These are phyloP conservation scores for Alectoria sarmentosa DNA, from an alignment of 495 filamentous ascomycete genomes.

Conservation along the genomic window DNA sequence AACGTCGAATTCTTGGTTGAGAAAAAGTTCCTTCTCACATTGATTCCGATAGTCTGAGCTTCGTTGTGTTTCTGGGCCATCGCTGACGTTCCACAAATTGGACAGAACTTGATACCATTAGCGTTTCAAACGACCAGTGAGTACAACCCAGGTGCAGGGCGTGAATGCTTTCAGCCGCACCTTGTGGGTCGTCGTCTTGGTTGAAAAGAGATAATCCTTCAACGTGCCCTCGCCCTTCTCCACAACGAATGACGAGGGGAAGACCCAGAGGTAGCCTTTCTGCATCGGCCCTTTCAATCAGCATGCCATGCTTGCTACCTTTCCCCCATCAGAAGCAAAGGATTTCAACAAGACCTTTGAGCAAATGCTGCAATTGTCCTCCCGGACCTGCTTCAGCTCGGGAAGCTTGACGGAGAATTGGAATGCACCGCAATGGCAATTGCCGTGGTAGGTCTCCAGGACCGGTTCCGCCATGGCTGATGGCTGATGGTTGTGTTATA, in stretches of 20 bases:
- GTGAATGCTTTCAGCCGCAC: background rate
- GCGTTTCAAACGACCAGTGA: background rate
- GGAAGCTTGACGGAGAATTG: constrained; percentile 9
- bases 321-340: background rate
- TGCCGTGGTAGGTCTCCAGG: constrained; percentile 8
- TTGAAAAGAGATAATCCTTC: constrained; percentile 8
- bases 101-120: constrained; percentile 3
- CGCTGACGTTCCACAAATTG: constrained; percentile 4
- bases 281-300: background rate
- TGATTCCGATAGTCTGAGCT: background rate
- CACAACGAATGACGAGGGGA: constrained; percentile 11
- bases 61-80: background rate
- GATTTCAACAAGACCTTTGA: background rate
- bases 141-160: background rate
- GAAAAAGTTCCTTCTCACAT: background rate
- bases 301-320: background rate
- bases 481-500: background rate
- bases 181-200: background rate
- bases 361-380: constrained; percentile 9
- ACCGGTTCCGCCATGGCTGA: background rate
- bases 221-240: constrained; percentile 14
- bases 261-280: constrained; percentile 11
- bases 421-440: constrained; percentile 16
- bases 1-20: too few relatives aligned
- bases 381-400: background rate